Percentiles rank a stretch among this genome's conserved stretches.
phyloP scores from a whole-genome alignment of 768 basidiomycete genomes.

The Rhodotorula sphaerocarpa region DNA sequence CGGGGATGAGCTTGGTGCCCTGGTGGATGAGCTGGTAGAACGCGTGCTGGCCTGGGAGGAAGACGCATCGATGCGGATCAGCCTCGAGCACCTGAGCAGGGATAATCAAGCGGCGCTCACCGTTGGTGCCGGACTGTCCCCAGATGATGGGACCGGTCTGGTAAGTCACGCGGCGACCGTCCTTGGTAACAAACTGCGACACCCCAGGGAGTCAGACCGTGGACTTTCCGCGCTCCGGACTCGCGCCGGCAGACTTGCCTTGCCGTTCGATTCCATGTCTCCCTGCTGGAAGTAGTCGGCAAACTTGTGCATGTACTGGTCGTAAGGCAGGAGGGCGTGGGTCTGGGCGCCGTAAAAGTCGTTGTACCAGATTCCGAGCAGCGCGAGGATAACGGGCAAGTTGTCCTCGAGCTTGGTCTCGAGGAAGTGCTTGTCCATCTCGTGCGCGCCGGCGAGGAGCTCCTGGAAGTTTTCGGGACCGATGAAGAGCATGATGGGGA shows the following conservation, averaged over 20 bases:
- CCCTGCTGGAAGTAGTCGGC: constrained; percentile 99
- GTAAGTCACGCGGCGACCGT: constrained; percentile 83
- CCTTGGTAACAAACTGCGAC: constrained; percentile 68
- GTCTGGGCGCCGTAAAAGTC: constrained; percentile 98
- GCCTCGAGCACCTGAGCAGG: background rate
- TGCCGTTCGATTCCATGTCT: constrained; percentile 99
- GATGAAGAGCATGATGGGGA: constrained; percentile 85
- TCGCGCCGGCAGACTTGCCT: constrained; percentile 43
- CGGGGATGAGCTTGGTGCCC: constrained; percentile 82
- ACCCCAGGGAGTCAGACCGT: no score
- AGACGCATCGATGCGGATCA: background rate
- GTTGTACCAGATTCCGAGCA: constrained; percentile 96
- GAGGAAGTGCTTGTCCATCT: constrained; percentile 96
- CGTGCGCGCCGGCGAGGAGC: constrained; percentile 83
- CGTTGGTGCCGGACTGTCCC: constrained; percentile 97
- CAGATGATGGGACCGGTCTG: constrained; percentile 99
- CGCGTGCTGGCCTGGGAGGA: constrained; percentile 62
- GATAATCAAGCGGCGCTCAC: constrained; percentile 40
- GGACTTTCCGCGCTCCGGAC: no score
- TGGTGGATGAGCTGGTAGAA: constrained; percentile 81
- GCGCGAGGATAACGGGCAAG: constrained; percentile 80
- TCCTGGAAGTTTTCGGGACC: constrained; percentile 90
- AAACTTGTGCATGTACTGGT: constrained; percentile 98
- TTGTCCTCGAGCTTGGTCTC: constrained; percentile 79
- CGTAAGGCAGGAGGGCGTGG: constrained; percentile 88